phyloP scores from a whole-genome alignment of 1,139 yeast genomes.

The Saccharomyces hybrid region DNA sequence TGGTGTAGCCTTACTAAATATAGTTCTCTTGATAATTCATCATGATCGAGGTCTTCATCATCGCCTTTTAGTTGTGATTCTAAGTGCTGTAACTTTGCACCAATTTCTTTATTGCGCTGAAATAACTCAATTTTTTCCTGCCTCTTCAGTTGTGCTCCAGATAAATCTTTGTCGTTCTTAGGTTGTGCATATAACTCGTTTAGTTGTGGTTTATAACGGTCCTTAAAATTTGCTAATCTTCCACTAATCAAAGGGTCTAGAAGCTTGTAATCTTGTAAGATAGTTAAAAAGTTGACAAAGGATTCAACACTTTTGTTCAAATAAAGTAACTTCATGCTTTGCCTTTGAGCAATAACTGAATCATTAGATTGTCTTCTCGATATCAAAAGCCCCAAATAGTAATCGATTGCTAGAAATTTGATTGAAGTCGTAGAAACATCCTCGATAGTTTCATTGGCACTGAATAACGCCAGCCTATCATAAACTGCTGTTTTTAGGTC shows the following conservation, averaged over 20 bases:
- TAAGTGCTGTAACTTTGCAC: conserved; percentile 36
- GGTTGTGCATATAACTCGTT: conserved; percentile 32
- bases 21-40: conserved; percentile 50
- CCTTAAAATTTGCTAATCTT: conserved; percentile 38
- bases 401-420: conserved; percentile 47
- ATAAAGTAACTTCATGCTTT: conserved; percentile 35
- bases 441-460: conserved; percentile 51
- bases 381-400: conserved; percentile 39
- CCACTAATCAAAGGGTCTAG: conserved; percentile 37
- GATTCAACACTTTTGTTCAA: conserved; percentile 38
- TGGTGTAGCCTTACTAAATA: conserved; percentile 50
- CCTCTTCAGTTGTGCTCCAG: conserved; percentile 49
- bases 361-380: conserved; percentile 28
- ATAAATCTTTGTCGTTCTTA: conserved; percentile 16
- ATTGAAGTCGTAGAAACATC: conserved; percentile 52
- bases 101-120: conserved; percentile 51
- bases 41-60: conserved; percentile 38
- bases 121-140: conserved; percentile 67
- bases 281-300: conserved; percentile 40
- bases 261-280: conserved; percentile 38
- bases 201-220: conserved; percentile 38
- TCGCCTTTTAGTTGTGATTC: conserved; percentile 29
- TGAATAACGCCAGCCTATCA: conserved; percentile 41
- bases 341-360: conserved; percentile 8
- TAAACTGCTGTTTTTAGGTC: conserved; percentile 31